Evolutionary conservation across 2,329 filamentous ascomycete genomes (phyloP).

Genomic region (Shiraia sp.): DNA sequence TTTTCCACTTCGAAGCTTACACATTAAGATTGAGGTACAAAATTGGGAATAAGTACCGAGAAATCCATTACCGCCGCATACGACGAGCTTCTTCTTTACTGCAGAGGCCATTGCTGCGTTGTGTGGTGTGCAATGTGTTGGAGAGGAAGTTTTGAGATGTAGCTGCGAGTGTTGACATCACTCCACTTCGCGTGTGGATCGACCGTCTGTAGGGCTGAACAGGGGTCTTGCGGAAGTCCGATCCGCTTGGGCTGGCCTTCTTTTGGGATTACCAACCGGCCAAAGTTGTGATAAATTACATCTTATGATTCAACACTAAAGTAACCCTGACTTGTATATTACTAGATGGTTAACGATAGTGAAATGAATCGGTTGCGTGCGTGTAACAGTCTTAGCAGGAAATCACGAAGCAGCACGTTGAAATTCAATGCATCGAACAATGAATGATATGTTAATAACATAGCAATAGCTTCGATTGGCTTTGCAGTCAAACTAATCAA

Average conservation of each 20-base stretch:
- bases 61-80: slow-evolving; percentile 94
- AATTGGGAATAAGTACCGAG: slow-evolving; percentile 59
- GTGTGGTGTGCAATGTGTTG: slow-evolving; percentile 3
- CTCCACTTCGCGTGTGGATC: slow-evolving; percentile 18
- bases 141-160: slow-evolving; percentile 8
- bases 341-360: no score
- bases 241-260: neutral
- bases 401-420: no score
- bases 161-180: slow-evolving; percentile 42
- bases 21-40: neutral
- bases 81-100: slow-evolving; percentile 77
- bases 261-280: no score
- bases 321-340: no score
- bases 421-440: no score
- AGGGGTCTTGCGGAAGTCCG: slow-evolving; percentile 23
- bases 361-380: no score
- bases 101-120: slow-evolving; percentile 54
- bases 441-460: no score
- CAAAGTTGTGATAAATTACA: no score
- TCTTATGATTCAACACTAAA: no score
- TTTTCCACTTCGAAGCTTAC: slow-evolving; percentile 5
- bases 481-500: no score
- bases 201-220: slow-evolving; percentile 25
- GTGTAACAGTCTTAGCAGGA: no score
- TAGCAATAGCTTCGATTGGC: no score